Conservation (phyloP, 2,329 filamentous ascomycete genomes). For the Exophiala sideris region DNA sequence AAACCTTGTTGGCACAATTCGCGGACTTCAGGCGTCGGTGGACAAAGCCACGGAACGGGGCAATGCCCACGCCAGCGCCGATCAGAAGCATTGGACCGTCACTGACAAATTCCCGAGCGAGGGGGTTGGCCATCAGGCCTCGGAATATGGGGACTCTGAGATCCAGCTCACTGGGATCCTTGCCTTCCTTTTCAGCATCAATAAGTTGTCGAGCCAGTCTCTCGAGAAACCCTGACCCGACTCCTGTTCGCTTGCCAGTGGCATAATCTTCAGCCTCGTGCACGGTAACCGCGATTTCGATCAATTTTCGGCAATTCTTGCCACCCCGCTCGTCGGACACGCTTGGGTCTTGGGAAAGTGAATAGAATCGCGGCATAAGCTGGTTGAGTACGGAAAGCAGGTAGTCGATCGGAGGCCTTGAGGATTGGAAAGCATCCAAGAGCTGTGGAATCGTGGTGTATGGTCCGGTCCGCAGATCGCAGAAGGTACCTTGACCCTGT, state of each 20-base stretch:
- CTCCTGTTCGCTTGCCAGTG: conserved; percentile 68
- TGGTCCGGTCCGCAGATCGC: conserved; percentile 86
- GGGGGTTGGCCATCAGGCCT: conserved; percentile 93
- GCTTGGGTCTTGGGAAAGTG: conserved; percentile 91
- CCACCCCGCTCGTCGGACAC: conserved; percentile 68
- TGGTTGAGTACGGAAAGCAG: conserved; percentile 77
- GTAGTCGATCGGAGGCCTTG: conserved; percentile 79
- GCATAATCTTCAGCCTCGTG: conserved; percentile 83
- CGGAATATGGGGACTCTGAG: conserved; percentile 95
- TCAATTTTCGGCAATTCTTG: conserved; percentile 72
- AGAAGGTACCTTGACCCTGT: conserved; percentile 89
- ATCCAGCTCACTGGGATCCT: conserved; percentile 52
- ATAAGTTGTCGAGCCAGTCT: conserved; percentile 72
- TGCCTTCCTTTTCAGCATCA: conserved; percentile 61
- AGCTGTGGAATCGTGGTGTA: conserved; percentile 83
- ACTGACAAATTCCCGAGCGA: conserved; percentile 84
- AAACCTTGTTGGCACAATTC: conserved; percentile 96
- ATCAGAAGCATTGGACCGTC: conserved; percentile 98
- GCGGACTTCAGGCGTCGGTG: conserved; percentile 89
- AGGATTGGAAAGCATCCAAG: conserved; percentile 85
- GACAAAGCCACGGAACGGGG: conserved; percentile 96
- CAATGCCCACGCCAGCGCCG: conserved; percentile 92
- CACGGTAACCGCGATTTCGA: conserved; percentile 95
- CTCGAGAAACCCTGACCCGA: conserved; percentile 92
- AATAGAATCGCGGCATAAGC: conserved; percentile 98